These are phyloP conservation scores for Thalassiosira ordinaria DNA, from an alignment of 352 stramenopile species.

Conservation along the genomic window DNA sequence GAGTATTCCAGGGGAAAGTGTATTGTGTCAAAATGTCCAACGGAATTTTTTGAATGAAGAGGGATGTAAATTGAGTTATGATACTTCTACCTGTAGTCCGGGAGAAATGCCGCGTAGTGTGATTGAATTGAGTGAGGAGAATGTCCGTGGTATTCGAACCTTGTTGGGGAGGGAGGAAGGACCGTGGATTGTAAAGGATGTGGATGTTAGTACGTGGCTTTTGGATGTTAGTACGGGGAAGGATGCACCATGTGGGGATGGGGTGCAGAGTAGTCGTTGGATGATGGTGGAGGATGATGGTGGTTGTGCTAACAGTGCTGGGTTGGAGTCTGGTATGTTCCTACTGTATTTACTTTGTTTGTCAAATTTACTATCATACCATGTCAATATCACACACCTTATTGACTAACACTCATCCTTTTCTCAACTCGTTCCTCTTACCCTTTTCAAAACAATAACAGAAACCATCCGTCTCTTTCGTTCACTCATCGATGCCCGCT, in stretches of 20 bases:
- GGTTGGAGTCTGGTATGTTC: background rate
- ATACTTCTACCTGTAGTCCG: constrained; percentile 15
- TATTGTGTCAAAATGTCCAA: too few species aligned
- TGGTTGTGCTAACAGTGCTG: constrained; percentile 21
- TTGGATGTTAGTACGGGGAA: constrained; percentile 16
- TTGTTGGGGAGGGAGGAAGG: constrained; percentile 25
- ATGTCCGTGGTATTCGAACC: constrained; percentile 27
- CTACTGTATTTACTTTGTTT: constrained; percentile 29
- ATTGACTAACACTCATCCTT: too few species aligned
- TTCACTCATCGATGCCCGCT: constrained; percentile 30
- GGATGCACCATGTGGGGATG: constrained; percentile 15
- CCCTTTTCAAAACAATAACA: constrained; percentile 26
- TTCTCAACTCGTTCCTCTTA: too few species aligned
- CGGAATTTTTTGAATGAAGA: too few species aligned
- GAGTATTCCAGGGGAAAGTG: too few species aligned
- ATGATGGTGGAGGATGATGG: constrained; percentile 16
- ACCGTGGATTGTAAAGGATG: constrained; percentile 32
- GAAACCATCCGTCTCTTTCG: constrained; percentile 1
- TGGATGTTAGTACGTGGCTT: background rate
- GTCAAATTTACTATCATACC: too few species aligned
- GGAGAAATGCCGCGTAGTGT: constrained; percentile 9
- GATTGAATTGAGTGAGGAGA: constrained; percentile 24
- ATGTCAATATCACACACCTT: too few species aligned
- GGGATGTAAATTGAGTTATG: too few species aligned
- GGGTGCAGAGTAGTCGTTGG: constrained; percentile 22